A percentile compares a stretch with the other conserved stretches of the same genome.
These are phyloP conservation scores for Diaporthe capsici DNA, from an alignment of 2,329 filamentous ascomycete genomes.

Conservation along the genomic window DNA sequence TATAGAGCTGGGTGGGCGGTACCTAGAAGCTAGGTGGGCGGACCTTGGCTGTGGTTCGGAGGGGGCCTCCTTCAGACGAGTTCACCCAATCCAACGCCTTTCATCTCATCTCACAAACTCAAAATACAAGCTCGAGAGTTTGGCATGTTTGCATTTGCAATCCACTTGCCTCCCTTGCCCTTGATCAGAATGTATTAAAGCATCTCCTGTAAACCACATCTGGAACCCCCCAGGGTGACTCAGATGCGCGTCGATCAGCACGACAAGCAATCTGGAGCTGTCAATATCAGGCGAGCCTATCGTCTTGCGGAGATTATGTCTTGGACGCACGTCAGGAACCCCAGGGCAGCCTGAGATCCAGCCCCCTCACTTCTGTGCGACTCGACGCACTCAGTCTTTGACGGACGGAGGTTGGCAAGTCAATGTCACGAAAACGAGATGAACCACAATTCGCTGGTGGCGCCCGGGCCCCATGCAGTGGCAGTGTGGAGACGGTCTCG, in stretches of 20 bases:
- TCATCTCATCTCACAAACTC: neutral
- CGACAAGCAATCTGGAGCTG: neutral
- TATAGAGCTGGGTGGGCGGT: too few species aligned
- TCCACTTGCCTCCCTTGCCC: too few species aligned
- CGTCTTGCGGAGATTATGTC: neutral
- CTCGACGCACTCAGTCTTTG: neutral
- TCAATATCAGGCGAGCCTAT: constrained; percentile 25
- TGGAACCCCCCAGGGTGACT: neutral
- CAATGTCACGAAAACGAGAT: neutral
- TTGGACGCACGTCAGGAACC: constrained; percentile 1
- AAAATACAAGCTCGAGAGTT: neutral
- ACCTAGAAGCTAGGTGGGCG: too few species aligned
- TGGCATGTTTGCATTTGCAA: neutral
- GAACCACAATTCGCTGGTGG: constrained; percentile 8
- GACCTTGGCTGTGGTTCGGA: too few species aligned
- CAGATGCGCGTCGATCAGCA: constrained; percentile 3
- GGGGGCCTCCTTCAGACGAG: too few species aligned
- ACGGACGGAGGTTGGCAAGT: neutral
- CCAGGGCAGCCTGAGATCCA: neutral
- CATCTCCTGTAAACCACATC: neutral
- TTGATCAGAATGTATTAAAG: neutral
- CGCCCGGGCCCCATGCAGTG: neutral
- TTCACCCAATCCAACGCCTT: neutral
- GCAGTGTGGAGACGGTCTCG: constrained; percentile 20
- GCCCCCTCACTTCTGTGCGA: neutral